Evolutionary conservation across 768 basidiomycete genomes (phyloP), one percentile per base, ranked within the genome.

Genomic region (Lactarius akahatsu): DNA sequence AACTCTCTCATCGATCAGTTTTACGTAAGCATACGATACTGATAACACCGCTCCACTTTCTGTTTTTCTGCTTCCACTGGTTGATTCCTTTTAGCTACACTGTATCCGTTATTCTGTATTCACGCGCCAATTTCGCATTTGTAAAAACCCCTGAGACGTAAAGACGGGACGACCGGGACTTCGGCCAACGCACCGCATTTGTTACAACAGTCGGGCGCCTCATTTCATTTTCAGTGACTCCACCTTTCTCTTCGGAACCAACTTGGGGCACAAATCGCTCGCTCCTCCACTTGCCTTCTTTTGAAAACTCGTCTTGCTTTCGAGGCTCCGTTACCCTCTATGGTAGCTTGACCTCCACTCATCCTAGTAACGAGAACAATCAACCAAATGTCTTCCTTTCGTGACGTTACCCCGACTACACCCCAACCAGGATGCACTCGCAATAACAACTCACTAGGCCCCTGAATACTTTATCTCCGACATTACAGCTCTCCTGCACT

Each of bases 1-100:
- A 45, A 54, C 11, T 38, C 36, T 36, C 15, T 59, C 64, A 63
- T 67, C 66, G 66, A 67, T 67, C 4, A 54, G 18, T 34, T 34
- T 67, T 57, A 67, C 66, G 66, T 67, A 67, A 67, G 59, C 6
- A 20, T 66, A 52, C 47, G 61, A 62, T 52, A 11, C 59, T 59
- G 58, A 65, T 52, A 65, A 60, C 52, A 55, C 16, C 30, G 38
- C 40, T 34, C 58, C 41, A 36, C 32, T 59, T 59, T 63, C 57
- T 57, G 30, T 54, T 58, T 40, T 67, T 36, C 40, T 32, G 18
- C 11, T 57, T 58, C 47, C 18, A 45, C 38, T 65, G 50, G 15
- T 52, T 40, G 28, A 40, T 59, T 64, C 26, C 28, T 59, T 60
- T 52, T 3, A 26, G 58, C 38, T 59, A 45, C 30, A 43, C 28